phyloP scores from a whole-genome alignment of 768 basidiomycete genomes.

The Lactarius vividus region DNA sequence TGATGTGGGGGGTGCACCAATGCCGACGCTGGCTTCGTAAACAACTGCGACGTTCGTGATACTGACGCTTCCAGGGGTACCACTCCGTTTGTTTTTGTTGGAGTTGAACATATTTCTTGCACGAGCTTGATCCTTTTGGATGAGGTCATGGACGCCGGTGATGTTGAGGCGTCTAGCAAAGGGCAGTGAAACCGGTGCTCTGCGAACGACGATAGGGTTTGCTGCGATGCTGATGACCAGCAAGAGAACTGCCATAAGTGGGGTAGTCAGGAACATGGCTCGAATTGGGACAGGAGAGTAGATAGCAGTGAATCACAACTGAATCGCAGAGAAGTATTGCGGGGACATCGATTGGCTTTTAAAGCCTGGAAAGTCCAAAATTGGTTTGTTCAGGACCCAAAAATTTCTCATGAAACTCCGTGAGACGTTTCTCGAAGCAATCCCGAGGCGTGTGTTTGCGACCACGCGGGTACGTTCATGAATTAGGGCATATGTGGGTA shows the following conservation, averaged over 20 bases:
- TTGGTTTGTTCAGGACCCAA: background rate
- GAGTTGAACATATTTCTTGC: slow-evolving; percentile 41
- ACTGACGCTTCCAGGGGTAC: slow-evolving; percentile 33
- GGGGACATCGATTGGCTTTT: background rate
- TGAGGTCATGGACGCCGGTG: slow-evolving; percentile 49
- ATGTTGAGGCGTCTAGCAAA: slow-evolving; percentile 54
- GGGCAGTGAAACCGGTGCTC: slow-evolving; percentile 39
- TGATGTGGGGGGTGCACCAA: slow-evolving; percentile 52
- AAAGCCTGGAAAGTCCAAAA: background rate
- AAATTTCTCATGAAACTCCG: background rate
- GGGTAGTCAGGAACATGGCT: slow-evolving; percentile 29
- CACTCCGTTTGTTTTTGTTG: slow-evolving; percentile 37
- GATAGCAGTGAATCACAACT: background rate
- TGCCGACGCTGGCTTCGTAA: slow-evolving; percentile 42
- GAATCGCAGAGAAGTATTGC: background rate
- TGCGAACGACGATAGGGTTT: slow-evolving; percentile 30
- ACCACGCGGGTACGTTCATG: background rate
- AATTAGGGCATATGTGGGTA: background rate
- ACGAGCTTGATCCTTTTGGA: slow-evolving; percentile 51
- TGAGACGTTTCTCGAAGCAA: background rate
- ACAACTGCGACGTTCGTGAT: slow-evolving; percentile 45
- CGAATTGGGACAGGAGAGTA: background rate
- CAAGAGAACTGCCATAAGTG: slow-evolving; percentile 31
- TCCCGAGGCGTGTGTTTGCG: background rate
- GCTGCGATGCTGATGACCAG: slow-evolving; percentile 30